These are phyloP conservation scores for Paraurostyla sp. DNA, from an alignment of 73 alveolate genomes.

Conservation along the genomic window DNA sequence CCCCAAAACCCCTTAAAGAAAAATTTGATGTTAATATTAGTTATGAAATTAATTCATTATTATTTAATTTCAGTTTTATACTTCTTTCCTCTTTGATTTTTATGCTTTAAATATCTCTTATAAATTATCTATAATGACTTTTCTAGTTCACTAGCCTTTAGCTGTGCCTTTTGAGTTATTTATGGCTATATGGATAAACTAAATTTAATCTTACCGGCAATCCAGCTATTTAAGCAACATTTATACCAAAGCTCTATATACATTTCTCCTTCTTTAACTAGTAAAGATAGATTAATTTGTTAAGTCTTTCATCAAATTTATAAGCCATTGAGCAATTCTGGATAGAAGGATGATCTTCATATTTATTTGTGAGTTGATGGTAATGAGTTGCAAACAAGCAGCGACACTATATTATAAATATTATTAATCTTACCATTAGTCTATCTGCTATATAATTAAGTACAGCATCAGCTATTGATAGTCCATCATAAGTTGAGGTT, in stretches of 20 bases:
- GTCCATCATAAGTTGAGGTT: constrained; percentile 93
- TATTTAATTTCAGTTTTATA: no score
- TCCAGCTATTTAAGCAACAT: constrained; percentile 64
- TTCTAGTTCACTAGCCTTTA: no score
- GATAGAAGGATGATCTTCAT: constrained; percentile 79
- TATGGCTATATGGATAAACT: neutral
- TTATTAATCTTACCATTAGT: constrained; percentile 67
- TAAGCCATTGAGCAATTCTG: constrained; percentile 83
- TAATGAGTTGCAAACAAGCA: constrained; percentile 90
- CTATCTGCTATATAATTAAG: constrained; percentile 72
- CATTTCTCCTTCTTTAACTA: constrained; percentile 79
- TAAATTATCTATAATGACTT: neutral
- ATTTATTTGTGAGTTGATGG: constrained; percentile 90
- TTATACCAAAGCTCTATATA: constrained; percentile 83
- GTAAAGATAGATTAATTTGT: constrained; percentile 28
- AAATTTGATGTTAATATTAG: no score
- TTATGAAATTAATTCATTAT: no score
- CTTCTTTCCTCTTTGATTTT: neutral
- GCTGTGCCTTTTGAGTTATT: neutral
- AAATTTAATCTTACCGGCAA: neutral
- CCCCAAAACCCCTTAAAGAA: no score
- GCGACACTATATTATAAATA: constrained; percentile 36
- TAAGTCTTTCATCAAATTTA: constrained; percentile 64
- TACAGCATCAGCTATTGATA: constrained; percentile 91
- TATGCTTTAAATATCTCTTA: neutral